Evolutionary conservation across 495 filamentous ascomycete species (phyloP), one percentile per base, ranked within the genome.

Genomic region (Thermothielavioides terrestris): DNA sequence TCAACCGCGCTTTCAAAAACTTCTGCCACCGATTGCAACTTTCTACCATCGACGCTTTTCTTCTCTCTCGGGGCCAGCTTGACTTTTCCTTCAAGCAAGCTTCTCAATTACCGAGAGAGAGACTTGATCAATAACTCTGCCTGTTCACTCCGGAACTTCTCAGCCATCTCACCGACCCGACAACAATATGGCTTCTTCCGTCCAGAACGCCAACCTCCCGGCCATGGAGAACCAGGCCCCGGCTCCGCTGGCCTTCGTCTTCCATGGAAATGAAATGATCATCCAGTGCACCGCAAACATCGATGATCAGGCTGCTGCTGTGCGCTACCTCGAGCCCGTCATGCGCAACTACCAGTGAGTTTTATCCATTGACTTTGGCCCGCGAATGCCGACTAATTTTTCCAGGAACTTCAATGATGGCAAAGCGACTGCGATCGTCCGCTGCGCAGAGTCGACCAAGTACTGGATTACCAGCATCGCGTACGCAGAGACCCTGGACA

Each of bases 231-330:
- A 28, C 3, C n/a, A n/a, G n/a, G n/a, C n/a, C n/a, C 20, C 30
- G 18, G 20, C 48, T 21, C 48, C 39, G 10, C n/a, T 50, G 30
- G 37, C 48, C 1, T 50, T 50, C n/a, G 27, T 43, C 17, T 50
- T 50, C 39, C 20, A 4, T n/a, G 48, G 48, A n/a, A 50, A 42
- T 20, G 52, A 54, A 23, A 49, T 48, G 38, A 42, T 54, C 10
- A 40, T 54, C 23, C 52, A 54, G 8, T 48, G 39, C 31, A 48
- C 39, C 6, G 39, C 52, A 15, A 42, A 41, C 27, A 27, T 7
- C 14, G 42, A 53, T 27, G 50, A 53, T 2, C 2, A 36, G 21
- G 27, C 30, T 6, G 43, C 20, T 36, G 30, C 45, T 20, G 14
- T 44, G 4, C 18, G n/a, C 1, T 6, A 18, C 18, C 6, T 49